phyloP scores from a whole-genome alignment of 805 yeast species.

The Myxozyma geophila region DNA sequence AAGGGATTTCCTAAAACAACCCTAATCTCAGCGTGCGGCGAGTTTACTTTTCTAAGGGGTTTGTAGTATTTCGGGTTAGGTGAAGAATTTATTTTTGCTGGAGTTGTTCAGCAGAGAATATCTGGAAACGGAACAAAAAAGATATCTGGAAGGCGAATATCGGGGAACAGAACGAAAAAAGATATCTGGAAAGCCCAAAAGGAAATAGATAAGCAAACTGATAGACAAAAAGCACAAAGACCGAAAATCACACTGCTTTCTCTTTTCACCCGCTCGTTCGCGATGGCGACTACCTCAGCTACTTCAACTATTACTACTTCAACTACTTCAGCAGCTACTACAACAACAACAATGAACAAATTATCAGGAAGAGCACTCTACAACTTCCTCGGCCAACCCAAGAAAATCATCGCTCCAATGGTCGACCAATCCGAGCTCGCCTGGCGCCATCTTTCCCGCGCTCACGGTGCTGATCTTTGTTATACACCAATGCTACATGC shows the following conservation, averaged over 20 bases:
- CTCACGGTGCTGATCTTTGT: slow-evolving; percentile 90
- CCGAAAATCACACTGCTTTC: neutral
- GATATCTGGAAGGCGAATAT: too few relatives aligned
- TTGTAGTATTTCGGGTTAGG: slow-evolving; percentile 1
- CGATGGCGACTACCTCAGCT: neutral
- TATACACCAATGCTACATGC: slow-evolving; percentile 99
- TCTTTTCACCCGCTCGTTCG: neutral
- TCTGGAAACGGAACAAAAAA: too few relatives aligned
- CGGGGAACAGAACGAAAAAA: too few relatives aligned
- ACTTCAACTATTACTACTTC: neutral
- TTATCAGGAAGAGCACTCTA: slow-evolving; percentile 69
- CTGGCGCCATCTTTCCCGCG: slow-evolving; percentile 86
- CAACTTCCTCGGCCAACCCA: slow-evolving; percentile 72
- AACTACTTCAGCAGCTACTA: neutral
- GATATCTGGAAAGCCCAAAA: too few relatives aligned
- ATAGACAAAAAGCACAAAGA: neutral
- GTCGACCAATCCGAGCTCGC: slow-evolving; percentile 96
- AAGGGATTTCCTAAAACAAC: neutral
- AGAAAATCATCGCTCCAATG: slow-evolving; percentile 94
- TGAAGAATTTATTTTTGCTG: too few relatives aligned
- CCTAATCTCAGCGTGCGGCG: neutral
- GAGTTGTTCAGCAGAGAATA: too few relatives aligned
- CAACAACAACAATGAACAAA: slow-evolving; percentile 35
- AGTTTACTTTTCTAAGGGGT: neutral
- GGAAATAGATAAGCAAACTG: too few relatives aligned